A percentile compares a stretch with the other conserved stretches of the same genome.
phyloP scores from a whole-genome alignment of 1,284 basidiomycete species.

The Rhodotorula sp. region DNA sequence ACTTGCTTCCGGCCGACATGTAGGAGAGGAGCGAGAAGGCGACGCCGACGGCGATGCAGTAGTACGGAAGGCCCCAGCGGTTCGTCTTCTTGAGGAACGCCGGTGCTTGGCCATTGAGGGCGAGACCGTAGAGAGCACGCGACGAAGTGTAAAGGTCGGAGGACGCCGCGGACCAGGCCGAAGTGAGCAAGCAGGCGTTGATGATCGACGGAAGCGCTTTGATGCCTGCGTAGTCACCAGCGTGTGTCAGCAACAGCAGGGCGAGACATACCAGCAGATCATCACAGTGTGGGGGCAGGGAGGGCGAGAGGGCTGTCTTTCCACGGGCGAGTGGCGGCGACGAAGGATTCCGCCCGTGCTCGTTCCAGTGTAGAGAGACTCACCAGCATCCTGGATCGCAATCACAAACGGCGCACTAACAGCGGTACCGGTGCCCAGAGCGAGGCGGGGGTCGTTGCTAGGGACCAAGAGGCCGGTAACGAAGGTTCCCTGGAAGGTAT shows the following conservation, averaged over 20 bases:
- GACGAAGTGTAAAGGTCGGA: slow-evolving; percentile 59
- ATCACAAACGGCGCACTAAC: slow-evolving; percentile 36
- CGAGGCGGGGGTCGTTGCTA: slow-evolving; percentile 61
- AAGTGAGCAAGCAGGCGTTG: slow-evolving; percentile 54
- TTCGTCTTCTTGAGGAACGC: slow-evolving; percentile 63
- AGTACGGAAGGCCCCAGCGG: slow-evolving; percentile 70
- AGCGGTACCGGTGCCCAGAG: slow-evolving; percentile 50
- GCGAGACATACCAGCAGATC: too few relatives aligned
- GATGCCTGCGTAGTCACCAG: slow-evolving; percentile 34
- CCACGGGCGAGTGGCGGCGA: too few relatives aligned
- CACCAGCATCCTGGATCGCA: slow-evolving; percentile 18
- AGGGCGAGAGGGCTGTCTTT: too few relatives aligned
- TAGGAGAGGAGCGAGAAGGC: slow-evolving; percentile 71
- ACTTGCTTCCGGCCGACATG: slow-evolving; percentile 50
- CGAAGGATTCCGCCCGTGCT: too few relatives aligned
- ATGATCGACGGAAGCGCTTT: slow-evolving; percentile 46
- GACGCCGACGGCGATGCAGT: slow-evolving; percentile 65
- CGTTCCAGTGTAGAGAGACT: too few relatives aligned
- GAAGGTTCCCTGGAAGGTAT: slow-evolving; percentile 59
- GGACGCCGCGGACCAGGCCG: slow-evolving; percentile 58
- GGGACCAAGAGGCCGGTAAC: slow-evolving; percentile 58
- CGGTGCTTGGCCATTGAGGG: slow-evolving; percentile 54
- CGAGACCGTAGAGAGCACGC: slow-evolving; percentile 57
- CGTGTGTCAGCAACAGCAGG: too few relatives aligned
- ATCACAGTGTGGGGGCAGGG: too few relatives aligned